Evolutionary conservation across 73 alveolate species (phyloP).

Genomic region (Uronychia setigera): DNA sequence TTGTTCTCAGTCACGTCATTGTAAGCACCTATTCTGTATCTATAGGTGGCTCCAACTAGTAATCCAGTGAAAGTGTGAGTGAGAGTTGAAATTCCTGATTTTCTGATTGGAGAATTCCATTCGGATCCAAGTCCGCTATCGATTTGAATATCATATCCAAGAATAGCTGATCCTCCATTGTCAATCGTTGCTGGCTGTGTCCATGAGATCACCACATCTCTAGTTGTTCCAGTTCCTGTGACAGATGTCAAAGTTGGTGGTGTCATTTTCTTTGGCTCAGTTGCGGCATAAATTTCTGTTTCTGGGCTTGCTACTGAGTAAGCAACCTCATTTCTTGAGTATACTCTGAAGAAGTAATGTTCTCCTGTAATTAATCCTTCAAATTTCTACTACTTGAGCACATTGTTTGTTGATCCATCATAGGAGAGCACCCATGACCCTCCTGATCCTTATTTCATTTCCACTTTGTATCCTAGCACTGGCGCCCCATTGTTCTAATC

Average conservation of each 20-base stretch:
- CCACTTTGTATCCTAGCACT: conserved; percentile 75
- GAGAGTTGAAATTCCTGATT: conserved; percentile 13
- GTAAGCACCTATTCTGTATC: conserved; percentile 53
- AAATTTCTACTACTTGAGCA: conserved; percentile 17
- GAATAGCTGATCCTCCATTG: conserved; percentile 64
- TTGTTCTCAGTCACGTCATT: conserved; percentile 35
- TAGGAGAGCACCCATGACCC: conserved; percentile 30
- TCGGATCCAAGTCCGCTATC: conserved; percentile 54
- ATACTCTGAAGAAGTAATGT: conserved; percentile 42
- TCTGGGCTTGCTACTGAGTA: conserved; percentile 48
- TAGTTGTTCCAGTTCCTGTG: conserved; percentile 8
- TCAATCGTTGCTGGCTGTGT: conserved; percentile 10
- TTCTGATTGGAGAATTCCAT: conserved; percentile 34
- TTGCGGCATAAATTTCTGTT: conserved; percentile 44
- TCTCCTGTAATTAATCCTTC: conserved; percentile 63
- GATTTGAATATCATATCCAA: conserved; percentile 40
- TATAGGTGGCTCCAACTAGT: conserved; percentile 54
- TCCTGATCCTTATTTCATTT: conserved; percentile 37
- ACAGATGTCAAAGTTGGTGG: conserved; percentile 44
- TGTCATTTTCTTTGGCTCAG: conserved; percentile 36
- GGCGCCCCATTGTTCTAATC: too few species aligned
- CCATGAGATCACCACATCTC: conserved; percentile 44
- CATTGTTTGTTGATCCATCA: conserved; percentile 68
- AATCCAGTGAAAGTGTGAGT: conserved; percentile 46
- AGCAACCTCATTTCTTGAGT: conserved; percentile 50